Evolutionary conservation across 257 asterid species (phyloP), one percentile per base, ranked within the genome.

Genomic region (Solanum pinnatisectum): DNA sequence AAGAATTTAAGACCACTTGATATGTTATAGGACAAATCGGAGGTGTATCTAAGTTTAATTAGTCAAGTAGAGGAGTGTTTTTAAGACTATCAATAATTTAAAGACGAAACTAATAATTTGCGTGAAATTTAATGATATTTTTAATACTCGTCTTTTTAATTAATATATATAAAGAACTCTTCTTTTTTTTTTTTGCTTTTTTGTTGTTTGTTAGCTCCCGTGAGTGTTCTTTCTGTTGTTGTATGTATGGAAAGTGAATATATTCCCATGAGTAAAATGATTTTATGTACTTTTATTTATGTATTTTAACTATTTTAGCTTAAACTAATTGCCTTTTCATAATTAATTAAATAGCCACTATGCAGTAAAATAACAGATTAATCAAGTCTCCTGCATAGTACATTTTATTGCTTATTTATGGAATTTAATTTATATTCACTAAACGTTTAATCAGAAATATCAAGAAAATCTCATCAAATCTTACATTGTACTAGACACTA

Each of bases 181-280:
- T 16, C 13, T 15, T 16, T 16, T 49, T 52, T 1, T 16, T 1
- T 56, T 56, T 56, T 67, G 88, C 52, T 70, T 18, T 27, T 39
- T 72, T 74, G 36, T 59, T 67, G 74, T 70, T 33, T 85, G 88
- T 70, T 88, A 78, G 88, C 86, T 84, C 89, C 90, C 93, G 93
- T 91, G 92, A 88, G 86, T 73, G 33, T 81, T 67, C 33, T 73
- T n/a, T 46, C 46, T 88, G 79, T 88, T 72, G 40, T 18, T 49
- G 81, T 65, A 87, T 49, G 81, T 74, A 87, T 88, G 87, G 84
- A 88, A 74, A 84, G 71, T 89, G 89, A 89, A 86, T 85, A 84
- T 89, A 91, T 59, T 88, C 88, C n/a, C 18, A 37, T 25, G 35
- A 37, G 83, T 49, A 42, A 83, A 40, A 81, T 81, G 70, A 30